phyloP scores from a whole-genome alignment of 2,329 filamentous ascomycete species.

The Bipolaris sorokiniana region DNA sequence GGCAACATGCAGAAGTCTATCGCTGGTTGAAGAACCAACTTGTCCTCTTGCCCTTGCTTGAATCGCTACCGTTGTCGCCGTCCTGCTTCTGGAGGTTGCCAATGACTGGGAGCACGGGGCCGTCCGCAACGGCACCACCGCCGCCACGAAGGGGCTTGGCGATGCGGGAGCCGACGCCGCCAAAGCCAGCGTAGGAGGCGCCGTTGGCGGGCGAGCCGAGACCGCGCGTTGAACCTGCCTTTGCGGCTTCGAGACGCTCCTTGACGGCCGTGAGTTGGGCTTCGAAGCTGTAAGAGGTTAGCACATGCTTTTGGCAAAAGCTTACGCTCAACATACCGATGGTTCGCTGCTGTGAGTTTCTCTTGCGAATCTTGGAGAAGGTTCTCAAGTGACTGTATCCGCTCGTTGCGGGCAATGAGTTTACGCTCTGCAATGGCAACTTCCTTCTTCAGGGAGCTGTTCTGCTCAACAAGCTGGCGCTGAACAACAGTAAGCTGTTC shows the following conservation, averaged over 20 bases:
- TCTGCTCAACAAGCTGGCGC: slow-evolving; percentile 96
- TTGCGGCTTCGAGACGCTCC: slow-evolving; percentile 94
- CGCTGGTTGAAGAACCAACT: slow-evolving; percentile 72
- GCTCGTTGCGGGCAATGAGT: slow-evolving; percentile 93
- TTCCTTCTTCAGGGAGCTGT: slow-evolving; percentile 94
- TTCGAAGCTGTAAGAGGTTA: slow-evolving; percentile 76
- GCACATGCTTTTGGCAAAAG: neutral
- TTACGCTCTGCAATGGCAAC: slow-evolving; percentile 98
- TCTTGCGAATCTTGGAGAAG: slow-evolving; percentile 96
- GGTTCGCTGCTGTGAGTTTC: slow-evolving; percentile 95
- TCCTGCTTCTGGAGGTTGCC: slow-evolving; percentile 60
- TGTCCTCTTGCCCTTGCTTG: slow-evolving; percentile 65
- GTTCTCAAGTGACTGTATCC: slow-evolving; percentile 90
- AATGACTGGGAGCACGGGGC: slow-evolving; percentile 51
- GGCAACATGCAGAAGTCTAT: slow-evolving; percentile 3
- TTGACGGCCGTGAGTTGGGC: slow-evolving; percentile 96
- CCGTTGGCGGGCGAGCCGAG: slow-evolving; percentile 67
- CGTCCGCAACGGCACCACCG: slow-evolving; percentile 54
- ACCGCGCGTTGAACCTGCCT: slow-evolving; percentile 86
- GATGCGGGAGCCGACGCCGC: slow-evolving; percentile 62
- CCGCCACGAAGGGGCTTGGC: slow-evolving; percentile 65
- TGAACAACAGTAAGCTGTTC: slow-evolving; percentile 98
- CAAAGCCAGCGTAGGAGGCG: slow-evolving; percentile 69
- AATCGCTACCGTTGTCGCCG: slow-evolving; percentile 54
- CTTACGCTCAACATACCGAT: slow-evolving; percentile 71